Conservation (phyloP, 139 green algal species). For the Micractinium sp. region DNA sequence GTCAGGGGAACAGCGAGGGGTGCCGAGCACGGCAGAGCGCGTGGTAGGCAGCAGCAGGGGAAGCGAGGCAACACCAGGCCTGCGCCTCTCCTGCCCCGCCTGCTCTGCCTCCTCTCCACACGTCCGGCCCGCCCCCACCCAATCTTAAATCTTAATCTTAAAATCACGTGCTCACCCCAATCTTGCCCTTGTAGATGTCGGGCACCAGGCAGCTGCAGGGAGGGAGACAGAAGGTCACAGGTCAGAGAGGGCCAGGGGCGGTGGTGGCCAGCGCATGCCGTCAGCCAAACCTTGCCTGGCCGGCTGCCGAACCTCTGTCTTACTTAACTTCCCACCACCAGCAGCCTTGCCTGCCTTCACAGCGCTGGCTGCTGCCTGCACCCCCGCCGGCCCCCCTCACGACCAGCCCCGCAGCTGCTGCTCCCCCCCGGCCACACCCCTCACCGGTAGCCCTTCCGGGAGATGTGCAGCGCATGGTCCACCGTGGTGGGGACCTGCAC, state of each 20-base stretch:
- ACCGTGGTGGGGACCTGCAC: conserved; percentile 15
- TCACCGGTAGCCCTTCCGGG: conserved; percentile 19
- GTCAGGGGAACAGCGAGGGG: too few relatives aligned
- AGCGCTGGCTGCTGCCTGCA: not conserved
- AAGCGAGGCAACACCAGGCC: too few relatives aligned
- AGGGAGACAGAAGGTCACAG: not conserved
- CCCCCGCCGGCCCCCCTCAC: not conserved
- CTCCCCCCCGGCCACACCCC: not conserved
- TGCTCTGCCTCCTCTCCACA: too few relatives aligned
- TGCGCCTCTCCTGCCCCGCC: not conserved
- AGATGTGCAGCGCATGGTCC: conserved; percentile 10
- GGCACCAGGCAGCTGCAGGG: conserved; percentile 51
- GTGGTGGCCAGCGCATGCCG: not conserved
- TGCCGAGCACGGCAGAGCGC: too few relatives aligned
- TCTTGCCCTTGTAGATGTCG: conserved; percentile 80
- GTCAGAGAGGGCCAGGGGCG: not conserved
- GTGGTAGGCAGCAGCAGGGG: too few relatives aligned
- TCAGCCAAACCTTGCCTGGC: not conserved
- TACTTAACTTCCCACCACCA: not conserved
- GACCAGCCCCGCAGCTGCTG: not conserved
- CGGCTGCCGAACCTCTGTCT: not conserved
- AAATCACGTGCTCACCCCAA: conserved; percentile 72
- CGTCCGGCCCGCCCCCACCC: too few relatives aligned
- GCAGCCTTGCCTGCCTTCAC: not conserved
- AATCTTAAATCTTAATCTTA: too few relatives aligned